These are phyloP conservation scores for Rhynchosporium graminicola DNA, from an alignment of 2,329 filamentous ascomycete genomes.

Conservation along the genomic window DNA sequence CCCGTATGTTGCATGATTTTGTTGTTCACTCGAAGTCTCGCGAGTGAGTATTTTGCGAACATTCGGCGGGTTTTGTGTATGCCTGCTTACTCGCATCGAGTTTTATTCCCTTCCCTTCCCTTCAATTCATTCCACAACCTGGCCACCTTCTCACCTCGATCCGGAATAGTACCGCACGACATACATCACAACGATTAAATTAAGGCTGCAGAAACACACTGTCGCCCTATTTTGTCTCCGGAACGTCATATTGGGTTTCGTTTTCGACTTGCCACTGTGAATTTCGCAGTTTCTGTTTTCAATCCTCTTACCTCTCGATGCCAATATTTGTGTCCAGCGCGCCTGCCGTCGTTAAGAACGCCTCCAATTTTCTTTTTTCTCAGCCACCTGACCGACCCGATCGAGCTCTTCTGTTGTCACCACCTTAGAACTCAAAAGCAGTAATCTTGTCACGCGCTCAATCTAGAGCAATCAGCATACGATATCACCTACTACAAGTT, in stretches of 20 bases:
- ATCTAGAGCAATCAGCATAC: neutral
- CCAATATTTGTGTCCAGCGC: conserved; percentile 3
- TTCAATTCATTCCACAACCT: no score
- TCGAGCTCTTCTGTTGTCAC: neutral
- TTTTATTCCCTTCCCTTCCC: no score
- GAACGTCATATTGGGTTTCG: neutral
- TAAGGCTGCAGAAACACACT: no score
- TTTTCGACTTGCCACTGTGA: neutral
- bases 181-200: no score
- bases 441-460: conserved; percentile 9
- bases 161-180: no score
- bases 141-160: no score
- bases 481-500: neutral
- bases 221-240: no score
- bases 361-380: neutral
- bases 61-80: no score
- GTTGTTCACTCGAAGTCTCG: no score
- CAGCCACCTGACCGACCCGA: neutral
- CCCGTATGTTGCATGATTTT: no score
- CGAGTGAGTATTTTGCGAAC: no score
- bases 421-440: conserved; percentile 2
- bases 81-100: no score
- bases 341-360: conserved; percentile 5
- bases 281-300: neutral
- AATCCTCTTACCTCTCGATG: neutral